These are phyloP conservation scores for Incumbomyces delicatus DNA, from an alignment of 2,329 filamentous ascomycete genomes.

Conservation along the genomic window DNA sequence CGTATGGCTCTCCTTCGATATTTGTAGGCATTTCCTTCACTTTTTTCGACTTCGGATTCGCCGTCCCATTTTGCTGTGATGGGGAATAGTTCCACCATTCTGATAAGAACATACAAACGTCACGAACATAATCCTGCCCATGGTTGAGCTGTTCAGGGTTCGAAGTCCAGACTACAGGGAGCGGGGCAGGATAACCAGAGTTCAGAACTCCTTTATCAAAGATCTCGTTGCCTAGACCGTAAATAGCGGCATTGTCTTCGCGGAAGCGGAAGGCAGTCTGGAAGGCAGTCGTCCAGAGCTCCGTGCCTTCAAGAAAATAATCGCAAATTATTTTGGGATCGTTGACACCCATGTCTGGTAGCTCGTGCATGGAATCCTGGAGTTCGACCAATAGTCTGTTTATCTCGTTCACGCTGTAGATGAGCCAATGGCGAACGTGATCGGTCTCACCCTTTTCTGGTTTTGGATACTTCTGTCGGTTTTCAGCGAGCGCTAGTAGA, in stretches of 20 bases:
- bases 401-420: slow-evolving; percentile 62
- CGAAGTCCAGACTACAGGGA: slow-evolving; percentile 82
- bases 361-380: slow-evolving; percentile 63
- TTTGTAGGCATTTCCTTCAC: slow-evolving; percentile 18
- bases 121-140: slow-evolving; percentile 13
- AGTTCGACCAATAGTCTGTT: slow-evolving; percentile 71
- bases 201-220: slow-evolving; percentile 56
- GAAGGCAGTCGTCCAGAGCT: slow-evolving; percentile 58
- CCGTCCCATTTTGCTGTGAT: slow-evolving; percentile 9
- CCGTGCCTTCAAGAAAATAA: slow-evolving; percentile 58
- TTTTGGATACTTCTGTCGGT: slow-evolving; percentile 61
- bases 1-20: slow-evolving; percentile 17
- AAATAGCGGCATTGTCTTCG: slow-evolving; percentile 55
- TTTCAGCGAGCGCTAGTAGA: slow-evolving; percentile 64
- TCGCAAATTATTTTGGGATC: slow-evolving; percentile 37
- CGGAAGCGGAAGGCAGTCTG: slow-evolving; percentile 62
- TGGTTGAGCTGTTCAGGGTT: slow-evolving; percentile 24
- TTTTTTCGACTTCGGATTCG: slow-evolving; percentile 8
- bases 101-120: slow-evolving; percentile 19
- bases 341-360: slow-evolving; percentile 53
- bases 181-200: slow-evolving; percentile 50
- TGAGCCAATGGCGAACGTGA: slow-evolving; percentile 75
- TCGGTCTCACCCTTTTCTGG: slow-evolving; percentile 62
- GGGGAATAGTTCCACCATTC: slow-evolving; percentile 25
- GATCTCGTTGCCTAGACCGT: slow-evolving; percentile 61